Base-by-base conservation (phyloP, 305 asterid genomes). In the Fraxinus latifolia region DNA sequence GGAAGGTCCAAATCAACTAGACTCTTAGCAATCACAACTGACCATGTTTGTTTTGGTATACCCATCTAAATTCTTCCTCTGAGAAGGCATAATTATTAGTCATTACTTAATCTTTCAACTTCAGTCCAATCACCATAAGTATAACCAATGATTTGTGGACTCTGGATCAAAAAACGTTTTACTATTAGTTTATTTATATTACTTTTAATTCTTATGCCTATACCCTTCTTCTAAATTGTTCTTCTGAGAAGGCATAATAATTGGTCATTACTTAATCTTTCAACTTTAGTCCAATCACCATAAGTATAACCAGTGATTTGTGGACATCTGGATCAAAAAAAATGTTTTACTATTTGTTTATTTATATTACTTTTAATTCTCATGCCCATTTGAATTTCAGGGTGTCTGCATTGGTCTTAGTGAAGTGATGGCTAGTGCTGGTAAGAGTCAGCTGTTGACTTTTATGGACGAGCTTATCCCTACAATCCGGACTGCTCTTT, bases 341-440 rank as follows among this genome's bases (percentile, higher is more conserved):
- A 58, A 23, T 58, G n/a, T 33, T 65, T 58, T 29, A 62, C 12
- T 62, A 6, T 55, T 83, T 60, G 53, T 76, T 77, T 44, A 3
- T 12, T 25, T 62, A 8, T 23, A 15, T 81, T 25, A 37, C 14
- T 55, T 82, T 76, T 29, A 68, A 70, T 42, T 15, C 71, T 62
- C 73, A 65, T 31, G 39, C 65, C 79, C 34, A 42, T 50, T 76
- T 82, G 88, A 55, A 25, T 34, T 90, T 72, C 93, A 94, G 99
- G 99, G 99, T 89, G 99, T 93, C 70, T 96, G 99, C 88, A 92
- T 91, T 88, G 99, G 99, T 83, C 91, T 96, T 79, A 91, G 98
- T 86, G 99, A 96, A 88, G 99, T 96, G 88, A 96, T 96, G 99
- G 97, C 92, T 77, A 90, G 95, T 83, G 98, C 99, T 75, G 99